A percentile compares a stretch with the other conserved stretches of the same genome.
phyloP scores from a whole-genome alignment of 495 filamentous ascomycete species.

The Penicillium manginii region DNA sequence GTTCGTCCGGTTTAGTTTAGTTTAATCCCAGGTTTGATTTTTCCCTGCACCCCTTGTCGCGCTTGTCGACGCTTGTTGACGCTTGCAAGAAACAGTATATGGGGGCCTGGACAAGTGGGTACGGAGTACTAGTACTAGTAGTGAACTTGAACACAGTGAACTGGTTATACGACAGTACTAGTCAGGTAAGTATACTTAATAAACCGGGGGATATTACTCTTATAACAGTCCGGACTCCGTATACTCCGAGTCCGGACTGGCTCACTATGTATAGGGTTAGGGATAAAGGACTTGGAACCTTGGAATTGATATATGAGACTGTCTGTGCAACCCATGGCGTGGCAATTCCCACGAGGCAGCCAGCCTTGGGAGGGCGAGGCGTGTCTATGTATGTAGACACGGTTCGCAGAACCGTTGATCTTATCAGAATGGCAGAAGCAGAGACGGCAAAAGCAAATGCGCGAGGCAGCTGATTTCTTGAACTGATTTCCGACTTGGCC shows the following conservation, averaged over 20 bases:
- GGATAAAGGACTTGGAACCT: neutral
- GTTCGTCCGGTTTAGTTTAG: neutral
- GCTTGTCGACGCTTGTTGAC: neutral
- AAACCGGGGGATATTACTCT: no score
- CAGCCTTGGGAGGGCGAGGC: neutral
- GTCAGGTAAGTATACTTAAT: no score
- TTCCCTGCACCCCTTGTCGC: neutral
- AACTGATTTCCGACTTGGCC: neutral
- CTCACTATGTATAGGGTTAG: neutral
- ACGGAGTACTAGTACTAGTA: neutral
- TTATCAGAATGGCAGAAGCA: neutral
- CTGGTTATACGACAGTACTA: no score
- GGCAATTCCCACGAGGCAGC: constrained; percentile 1
- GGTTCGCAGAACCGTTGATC: neutral
- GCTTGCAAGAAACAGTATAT: neutral
- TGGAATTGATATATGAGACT: neutral
- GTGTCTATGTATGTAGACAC: neutral
- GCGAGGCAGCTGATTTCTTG: no score
- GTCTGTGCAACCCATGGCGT: neutral
- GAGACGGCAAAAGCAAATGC: no score
- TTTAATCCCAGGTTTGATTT: neutral
- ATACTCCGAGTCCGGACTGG: neutral
- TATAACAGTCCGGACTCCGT: no score
- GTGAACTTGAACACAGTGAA: no score
- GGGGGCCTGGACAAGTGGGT: neutral